phyloP scores from a whole-genome alignment of 805 yeast species.

The Sugiyamaella lignohabitans region DNA sequence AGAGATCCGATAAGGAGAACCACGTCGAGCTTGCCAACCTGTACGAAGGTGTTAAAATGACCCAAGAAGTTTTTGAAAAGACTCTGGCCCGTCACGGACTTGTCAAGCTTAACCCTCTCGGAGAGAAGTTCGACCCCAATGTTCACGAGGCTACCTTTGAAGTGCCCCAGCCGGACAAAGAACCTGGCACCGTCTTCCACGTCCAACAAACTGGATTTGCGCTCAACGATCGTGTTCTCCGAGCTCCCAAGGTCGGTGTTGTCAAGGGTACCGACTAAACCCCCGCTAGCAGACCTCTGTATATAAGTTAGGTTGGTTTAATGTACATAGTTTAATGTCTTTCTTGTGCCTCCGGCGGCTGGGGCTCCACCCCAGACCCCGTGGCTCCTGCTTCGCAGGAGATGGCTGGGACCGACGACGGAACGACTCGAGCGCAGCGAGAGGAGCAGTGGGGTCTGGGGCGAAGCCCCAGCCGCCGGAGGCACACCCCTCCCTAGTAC shows the following conservation, averaged over 20 bases:
- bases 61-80: slow-evolving; percentile 76
- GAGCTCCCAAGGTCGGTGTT: slow-evolving; percentile 95
- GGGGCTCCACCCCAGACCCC: too few relatives aligned
- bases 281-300: background rate
- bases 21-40: slow-evolving; percentile 64
- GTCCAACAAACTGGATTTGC: slow-evolving; percentile 89
- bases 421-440: too few relatives aligned
- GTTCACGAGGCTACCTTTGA: slow-evolving; percentile 90
- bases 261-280: slow-evolving; percentile 51
- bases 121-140: slow-evolving; percentile 84
- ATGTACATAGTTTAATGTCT: slow-evolving; percentile 3
- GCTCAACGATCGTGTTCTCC: slow-evolving; percentile 76
- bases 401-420: too few relatives aligned
- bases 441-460: too few relatives aligned
- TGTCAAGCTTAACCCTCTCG: slow-evolving; percentile 72
- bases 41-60: slow-evolving; percentile 87
- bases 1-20: slow-evolving; percentile 34
- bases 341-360: too few relatives aligned
- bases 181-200: slow-evolving; percentile 86
- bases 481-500: too few relatives aligned
- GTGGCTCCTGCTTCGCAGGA: too few relatives aligned
- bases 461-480: too few relatives aligned
- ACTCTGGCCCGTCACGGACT: slow-evolving; percentile 78
- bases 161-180: slow-evolving; percentile 77
- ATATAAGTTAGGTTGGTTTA: slow-evolving; percentile 2